A percentile compares a stretch with the other conserved stretches of the same genome.
Conservation (phyloP, 2,329 filamentous ascomycete genomes). For the Exophiala sp. region DNA sequence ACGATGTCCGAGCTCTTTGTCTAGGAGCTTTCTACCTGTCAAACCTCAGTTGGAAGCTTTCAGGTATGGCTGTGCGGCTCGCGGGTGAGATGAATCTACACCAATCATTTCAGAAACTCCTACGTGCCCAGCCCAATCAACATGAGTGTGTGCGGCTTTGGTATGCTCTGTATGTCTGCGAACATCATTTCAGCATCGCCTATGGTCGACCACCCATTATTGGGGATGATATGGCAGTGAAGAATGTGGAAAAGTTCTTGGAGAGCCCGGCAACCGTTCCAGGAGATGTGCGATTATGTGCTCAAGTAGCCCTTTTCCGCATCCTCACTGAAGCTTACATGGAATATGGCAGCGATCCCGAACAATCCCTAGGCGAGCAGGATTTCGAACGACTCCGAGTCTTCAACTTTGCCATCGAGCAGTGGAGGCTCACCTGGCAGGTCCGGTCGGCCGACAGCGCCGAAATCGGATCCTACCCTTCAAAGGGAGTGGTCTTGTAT, state of each 20-base stretch:
- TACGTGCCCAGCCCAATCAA: constrained; percentile 44
- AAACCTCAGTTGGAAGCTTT: constrained; percentile 57
- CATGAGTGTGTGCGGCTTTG: constrained; percentile 53
- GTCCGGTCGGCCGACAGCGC: constrained; percentile 42
- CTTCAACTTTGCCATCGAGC: constrained; percentile 44
- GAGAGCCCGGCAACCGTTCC: constrained; percentile 45
- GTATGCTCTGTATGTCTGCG: constrained; percentile 59
- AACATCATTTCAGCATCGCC: constrained; percentile 58
- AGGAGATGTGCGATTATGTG: constrained; percentile 51
- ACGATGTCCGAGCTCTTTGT: constrained; percentile 54
- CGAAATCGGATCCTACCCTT: constrained; percentile 45
- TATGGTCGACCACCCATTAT: constrained; percentile 55
- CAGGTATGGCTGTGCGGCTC: constrained; percentile 52
- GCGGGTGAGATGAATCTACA: constrained; percentile 53
- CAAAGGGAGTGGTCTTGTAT: constrained; percentile 47
- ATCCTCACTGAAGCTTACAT: constrained; percentile 51
- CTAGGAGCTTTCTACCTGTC: constrained; percentile 58
- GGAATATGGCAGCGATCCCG: constrained; percentile 53
- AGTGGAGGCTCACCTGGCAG: constrained; percentile 48
- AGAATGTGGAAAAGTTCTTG: constrained; percentile 52
- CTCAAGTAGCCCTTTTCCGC: constrained; percentile 52
- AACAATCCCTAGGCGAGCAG: constrained; percentile 46
- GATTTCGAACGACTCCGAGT: constrained; percentile 46
- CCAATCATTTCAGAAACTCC: constrained; percentile 46
- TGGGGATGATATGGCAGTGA: constrained; percentile 52